Conservation (phyloP, 2,329 filamentous ascomycete species). For the Clarireedia hainanense region DNA sequence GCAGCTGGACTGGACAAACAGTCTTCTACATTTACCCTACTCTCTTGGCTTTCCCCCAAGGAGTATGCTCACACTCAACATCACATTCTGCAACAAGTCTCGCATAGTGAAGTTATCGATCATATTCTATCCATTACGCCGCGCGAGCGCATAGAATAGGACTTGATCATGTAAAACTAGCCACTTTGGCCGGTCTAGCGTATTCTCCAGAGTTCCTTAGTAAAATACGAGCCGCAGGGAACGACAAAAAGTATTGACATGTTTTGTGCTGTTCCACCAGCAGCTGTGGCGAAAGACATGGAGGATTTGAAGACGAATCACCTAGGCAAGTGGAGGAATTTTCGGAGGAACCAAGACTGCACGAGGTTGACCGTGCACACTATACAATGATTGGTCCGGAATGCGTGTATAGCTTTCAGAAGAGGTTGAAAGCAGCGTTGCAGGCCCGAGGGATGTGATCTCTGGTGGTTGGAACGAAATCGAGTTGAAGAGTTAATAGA, state of each 20-base stretch:
- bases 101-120: no score
- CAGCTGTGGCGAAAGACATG: conserved; percentile 8
- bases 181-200: conserved; percentile 32
- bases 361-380: conserved; percentile 32
- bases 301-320: conserved; percentile 29
- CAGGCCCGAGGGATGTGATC: conserved; percentile 12
- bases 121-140: neutral
- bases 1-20: no score
- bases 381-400: conserved; percentile 34
- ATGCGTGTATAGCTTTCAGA: conserved; percentile 31
- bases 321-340: conserved; percentile 32
- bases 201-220: conserved; percentile 33
- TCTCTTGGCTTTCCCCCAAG: no score
- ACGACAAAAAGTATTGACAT: conserved; percentile 33
- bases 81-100: no score
- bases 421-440: conserved; percentile 21
- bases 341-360: conserved; percentile 26
- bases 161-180: conserved; percentile 23
- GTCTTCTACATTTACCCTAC: no score
- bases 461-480: no score
- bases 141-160: conserved; percentile 20
- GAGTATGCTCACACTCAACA: no score
- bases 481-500: no score
- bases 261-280: conserved; percentile 33
- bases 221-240: conserved; percentile 37